A percentile compares a stretch with the other conserved stretches of the same genome.
Evolutionary conservation across 805 yeast species (phyloP).

Genomic region (Sugiyamaella valdiviana): DNA sequence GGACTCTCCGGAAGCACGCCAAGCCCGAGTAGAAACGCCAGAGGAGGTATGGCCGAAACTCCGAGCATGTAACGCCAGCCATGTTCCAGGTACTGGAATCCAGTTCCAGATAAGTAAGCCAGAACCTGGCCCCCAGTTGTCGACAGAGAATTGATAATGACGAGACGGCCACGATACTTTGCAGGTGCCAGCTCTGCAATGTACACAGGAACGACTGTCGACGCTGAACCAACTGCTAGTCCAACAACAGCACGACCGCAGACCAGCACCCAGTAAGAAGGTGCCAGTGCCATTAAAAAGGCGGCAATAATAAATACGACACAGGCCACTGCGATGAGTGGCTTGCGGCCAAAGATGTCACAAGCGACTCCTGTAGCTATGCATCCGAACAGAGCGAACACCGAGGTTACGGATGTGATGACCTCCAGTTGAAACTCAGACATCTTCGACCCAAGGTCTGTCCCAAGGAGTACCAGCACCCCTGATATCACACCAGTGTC

Average conservation of each 20-base stretch:
- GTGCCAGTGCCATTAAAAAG: conserved; percentile 72
- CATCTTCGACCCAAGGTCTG: conserved; percentile 54
- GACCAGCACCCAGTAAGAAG: conserved; percentile 81
- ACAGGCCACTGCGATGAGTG: conserved; percentile 75
- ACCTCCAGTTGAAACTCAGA: conserved; percentile 77
- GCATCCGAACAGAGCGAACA: conserved; percentile 85
- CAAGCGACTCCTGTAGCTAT: conserved; percentile 70
- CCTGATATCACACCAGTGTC: conserved; percentile 95
- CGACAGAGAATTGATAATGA: conserved; percentile 74
- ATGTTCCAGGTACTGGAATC: conserved; percentile 57
- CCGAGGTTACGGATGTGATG: conserved; percentile 89
- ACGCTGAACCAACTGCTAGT: conserved; percentile 65
- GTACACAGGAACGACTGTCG: conserved; percentile 59
- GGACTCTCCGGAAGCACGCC: conserved; percentile 92
- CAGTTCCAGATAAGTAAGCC: conserved; percentile 82
- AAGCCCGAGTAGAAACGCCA: conserved; percentile 67
- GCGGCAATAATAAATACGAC: conserved; percentile 78
- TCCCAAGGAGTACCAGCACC: conserved; percentile 77
- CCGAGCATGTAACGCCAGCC: conserved; percentile 97
- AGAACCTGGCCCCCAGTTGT: conserved; percentile 93
- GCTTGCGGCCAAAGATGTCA: conserved; percentile 77
- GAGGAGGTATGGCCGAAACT: conserved; percentile 80
- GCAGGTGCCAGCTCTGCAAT: conserved; percentile 44
- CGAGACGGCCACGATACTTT: conserved; percentile 19
- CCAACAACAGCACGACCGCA: conserved; percentile 66